Percentiles rank a stretch among this genome's conserved stretches.
These are phyloP conservation scores for Gossypium davidsonii DNA, from an alignment of 441 rosid genomes.

Conservation along the genomic window DNA sequence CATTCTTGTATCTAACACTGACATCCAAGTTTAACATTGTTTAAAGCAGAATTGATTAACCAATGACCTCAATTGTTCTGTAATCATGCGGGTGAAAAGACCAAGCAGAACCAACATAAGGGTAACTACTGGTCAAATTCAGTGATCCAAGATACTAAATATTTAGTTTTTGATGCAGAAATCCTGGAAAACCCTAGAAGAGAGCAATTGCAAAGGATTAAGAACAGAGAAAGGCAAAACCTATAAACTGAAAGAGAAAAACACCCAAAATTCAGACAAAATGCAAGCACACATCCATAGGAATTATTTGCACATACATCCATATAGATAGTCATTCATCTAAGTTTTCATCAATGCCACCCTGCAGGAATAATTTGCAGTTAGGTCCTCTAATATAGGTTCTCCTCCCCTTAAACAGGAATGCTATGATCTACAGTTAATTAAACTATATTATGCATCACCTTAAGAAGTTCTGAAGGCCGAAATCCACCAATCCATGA, in stretches of 20 bases:
- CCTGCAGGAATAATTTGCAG: background rate
- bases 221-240: background rate
- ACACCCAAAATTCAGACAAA: background rate
- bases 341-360: background rate
- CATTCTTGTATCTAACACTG: background rate
- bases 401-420: background rate
- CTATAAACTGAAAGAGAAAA: background rate
- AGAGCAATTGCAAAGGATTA: background rate
- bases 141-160: background rate
- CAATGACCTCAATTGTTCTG: background rate
- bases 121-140: background rate
- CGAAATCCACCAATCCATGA: constrained; percentile 66
- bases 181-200: background rate
- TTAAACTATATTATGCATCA: constrained; percentile 19
- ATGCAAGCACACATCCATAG: background rate
- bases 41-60: background rate
- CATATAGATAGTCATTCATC: background rate
- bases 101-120: background rate
- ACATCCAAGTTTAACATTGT: background rate
- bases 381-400: constrained; percentile 6
- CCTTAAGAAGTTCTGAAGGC: constrained; percentile 72
- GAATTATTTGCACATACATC: background rate
- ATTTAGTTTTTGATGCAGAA: background rate
- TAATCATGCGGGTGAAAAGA: background rate
- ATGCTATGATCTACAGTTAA: constrained; percentile 1